Evolutionary conservation across 495 filamentous ascomycete genomes (phyloP).

Genomic region (Xylaria cubensis): DNA sequence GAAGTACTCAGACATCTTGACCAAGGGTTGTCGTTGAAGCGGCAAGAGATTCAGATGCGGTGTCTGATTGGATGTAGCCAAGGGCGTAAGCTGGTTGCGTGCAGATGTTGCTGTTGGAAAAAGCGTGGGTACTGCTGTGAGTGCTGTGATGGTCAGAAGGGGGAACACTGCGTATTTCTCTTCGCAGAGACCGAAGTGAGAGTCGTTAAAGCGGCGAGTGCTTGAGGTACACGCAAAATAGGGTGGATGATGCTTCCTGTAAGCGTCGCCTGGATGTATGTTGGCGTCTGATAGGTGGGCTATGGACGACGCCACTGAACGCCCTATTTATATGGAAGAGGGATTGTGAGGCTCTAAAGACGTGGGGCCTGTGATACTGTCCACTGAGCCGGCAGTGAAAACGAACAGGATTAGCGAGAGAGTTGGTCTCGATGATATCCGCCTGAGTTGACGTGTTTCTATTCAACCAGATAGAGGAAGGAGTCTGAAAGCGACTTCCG

Average conservation of each 20-base stretch:
- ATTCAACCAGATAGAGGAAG: background rate
- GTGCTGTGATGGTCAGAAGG: background rate
- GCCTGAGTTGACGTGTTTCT: background rate
- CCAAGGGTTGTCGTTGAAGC: slow-evolving; percentile 29
- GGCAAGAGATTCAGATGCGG: slow-evolving; percentile 25
- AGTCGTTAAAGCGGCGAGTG: slow-evolving; percentile 28
- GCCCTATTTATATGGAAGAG: slow-evolving; percentile 23
- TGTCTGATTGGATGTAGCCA: slow-evolving; percentile 17
- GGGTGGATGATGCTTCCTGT: slow-evolving; percentile 26
- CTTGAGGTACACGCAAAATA: slow-evolving; percentile 32
- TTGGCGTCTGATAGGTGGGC: background rate
- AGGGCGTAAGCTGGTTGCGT: slow-evolving; percentile 12
- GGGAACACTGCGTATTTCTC: slow-evolving; percentile 33
- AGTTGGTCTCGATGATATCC: background rate
- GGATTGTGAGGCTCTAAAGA: background rate
- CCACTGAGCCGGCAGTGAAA: background rate
- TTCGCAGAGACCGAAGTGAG: background rate
- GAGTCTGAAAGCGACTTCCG: background rate
- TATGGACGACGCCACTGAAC: slow-evolving; percentile 14
- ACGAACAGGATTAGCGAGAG: background rate
- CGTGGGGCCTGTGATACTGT: background rate
- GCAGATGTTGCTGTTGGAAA: slow-evolving; percentile 3
- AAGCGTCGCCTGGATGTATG: background rate
- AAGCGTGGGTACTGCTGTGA: background rate
- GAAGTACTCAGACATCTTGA: slow-evolving; percentile 59